These are phyloP conservation scores for Phialemoniopsis sp. DNA, from an alignment of 2,329 filamentous ascomycete genomes.

Conservation along the genomic window DNA sequence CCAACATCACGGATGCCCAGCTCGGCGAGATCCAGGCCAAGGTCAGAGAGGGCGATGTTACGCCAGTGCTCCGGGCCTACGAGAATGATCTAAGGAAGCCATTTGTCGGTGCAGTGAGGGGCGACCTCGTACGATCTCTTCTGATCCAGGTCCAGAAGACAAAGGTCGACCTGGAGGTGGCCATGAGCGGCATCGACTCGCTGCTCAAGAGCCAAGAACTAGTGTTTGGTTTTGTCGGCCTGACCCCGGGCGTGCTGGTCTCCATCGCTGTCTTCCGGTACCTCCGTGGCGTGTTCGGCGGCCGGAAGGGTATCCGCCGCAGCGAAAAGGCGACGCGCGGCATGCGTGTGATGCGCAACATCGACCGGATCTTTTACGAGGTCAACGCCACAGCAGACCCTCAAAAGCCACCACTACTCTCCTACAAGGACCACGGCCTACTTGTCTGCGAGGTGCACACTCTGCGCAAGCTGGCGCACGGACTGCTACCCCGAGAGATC, in stretches of 20 bases:
- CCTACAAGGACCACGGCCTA: conserved; percentile 89
- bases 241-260: conserved; percentile 90
- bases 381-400: conserved; percentile 33
- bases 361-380: conserved; percentile 73
- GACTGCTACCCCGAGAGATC: conserved; percentile 68
- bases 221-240: conserved; percentile 93
- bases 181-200: conserved; percentile 91
- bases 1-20: conserved; percentile 61
- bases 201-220: conserved; percentile 94
- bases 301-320: conserved; percentile 62
- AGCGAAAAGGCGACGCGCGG: conserved; percentile 66
- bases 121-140: conserved; percentile 84
- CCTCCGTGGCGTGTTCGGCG: conserved; percentile 64
- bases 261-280: conserved; percentile 72
- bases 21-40: conserved; percentile 71
- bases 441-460: conserved; percentile 87
- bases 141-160: conserved; percentile 98
- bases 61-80: conserved; percentile 85
- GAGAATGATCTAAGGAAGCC: conserved; percentile 83
- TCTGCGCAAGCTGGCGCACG: conserved; percentile 64
- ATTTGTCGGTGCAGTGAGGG: conserved; percentile 75
- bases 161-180: conserved; percentile 95
- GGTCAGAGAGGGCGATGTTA: conserved; percentile 88
- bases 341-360: conserved; percentile 77
- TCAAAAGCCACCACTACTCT: conserved; percentile 70